phyloP scores from a whole-genome alignment of 371 early-diverging fungal species.

The Paramicrosporidium saccamoebae region DNA sequence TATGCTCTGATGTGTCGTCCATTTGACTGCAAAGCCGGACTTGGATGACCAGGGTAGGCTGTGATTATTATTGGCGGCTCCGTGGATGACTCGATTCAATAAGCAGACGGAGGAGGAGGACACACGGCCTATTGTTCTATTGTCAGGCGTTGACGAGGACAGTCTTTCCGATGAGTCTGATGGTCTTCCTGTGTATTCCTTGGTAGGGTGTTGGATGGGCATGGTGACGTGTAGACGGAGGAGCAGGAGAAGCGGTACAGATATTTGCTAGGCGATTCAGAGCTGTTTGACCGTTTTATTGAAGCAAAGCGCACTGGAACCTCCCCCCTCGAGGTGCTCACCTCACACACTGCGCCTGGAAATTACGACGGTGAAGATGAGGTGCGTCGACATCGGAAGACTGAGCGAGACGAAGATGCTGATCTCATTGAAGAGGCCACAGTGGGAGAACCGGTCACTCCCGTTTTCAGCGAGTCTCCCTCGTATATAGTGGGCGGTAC shows the following conservation, averaged over 20 bases:
- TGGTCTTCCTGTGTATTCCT: background rate
- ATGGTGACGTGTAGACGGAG: too few relatives aligned
- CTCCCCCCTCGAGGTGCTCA: slow-evolving; percentile 1
- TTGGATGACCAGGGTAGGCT: too few relatives aligned
- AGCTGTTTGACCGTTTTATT: slow-evolving; percentile 25
- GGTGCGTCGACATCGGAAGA: slow-evolving; percentile 40
- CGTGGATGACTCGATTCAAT: too few relatives aligned
- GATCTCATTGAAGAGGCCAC: slow-evolving; percentile 41
- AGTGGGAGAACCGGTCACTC: slow-evolving; percentile 13
- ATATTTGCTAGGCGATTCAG: too few relatives aligned
- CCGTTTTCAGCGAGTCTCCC: slow-evolving; percentile 58
- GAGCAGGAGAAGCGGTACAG: too few relatives aligned
- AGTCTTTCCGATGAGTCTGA: background rate
- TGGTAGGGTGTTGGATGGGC: too few relatives aligned
- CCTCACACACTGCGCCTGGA: background rate
- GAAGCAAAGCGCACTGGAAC: slow-evolving; percentile 9
- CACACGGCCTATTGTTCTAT: too few relatives aligned
- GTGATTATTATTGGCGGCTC: too few relatives aligned
- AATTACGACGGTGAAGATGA: background rate
- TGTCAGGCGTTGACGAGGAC: too few relatives aligned
- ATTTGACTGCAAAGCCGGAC: too few relatives aligned
- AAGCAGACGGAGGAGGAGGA: too few relatives aligned
- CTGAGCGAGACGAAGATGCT: slow-evolving; percentile 85
- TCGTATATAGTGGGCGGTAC: slow-evolving; percentile 49
- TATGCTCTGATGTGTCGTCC: slow-evolving; percentile 17